phyloP scores from a whole-genome alignment of 257 asterid genomes.

The Nicotiana tabacum region DNA sequence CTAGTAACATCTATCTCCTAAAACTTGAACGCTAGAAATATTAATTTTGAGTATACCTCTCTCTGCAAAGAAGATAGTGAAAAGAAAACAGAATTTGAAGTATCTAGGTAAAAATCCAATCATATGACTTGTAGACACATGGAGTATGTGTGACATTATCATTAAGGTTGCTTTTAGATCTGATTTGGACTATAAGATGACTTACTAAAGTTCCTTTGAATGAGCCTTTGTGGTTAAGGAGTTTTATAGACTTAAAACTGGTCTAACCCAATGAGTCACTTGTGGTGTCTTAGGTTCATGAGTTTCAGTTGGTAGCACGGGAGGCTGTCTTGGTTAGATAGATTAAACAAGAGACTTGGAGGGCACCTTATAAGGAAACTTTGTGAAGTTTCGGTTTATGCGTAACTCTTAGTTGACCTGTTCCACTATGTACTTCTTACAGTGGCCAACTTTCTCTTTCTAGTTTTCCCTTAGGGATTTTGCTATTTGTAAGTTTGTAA shows the following conservation, averaged over 20 bases:
- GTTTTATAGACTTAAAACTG: neutral
- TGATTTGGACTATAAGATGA: neutral
- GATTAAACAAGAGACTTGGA: neutral
- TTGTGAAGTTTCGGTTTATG: neutral
- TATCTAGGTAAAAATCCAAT: neutral
- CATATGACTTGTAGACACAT: neutral
- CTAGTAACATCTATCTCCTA: neutral
- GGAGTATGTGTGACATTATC: neutral
- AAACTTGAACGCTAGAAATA: neutral
- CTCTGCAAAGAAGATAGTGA: neutral
- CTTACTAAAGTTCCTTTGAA: neutral
- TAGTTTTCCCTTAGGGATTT: neutral
- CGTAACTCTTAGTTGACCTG: neutral
- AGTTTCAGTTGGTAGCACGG: neutral
- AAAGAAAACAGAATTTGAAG: neutral
- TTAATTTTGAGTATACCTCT: neutral
- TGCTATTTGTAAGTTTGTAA: neutral
- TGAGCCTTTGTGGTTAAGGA: neutral
- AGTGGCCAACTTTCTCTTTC: neutral
- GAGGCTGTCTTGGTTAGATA: neutral
- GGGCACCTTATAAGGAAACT: neutral
- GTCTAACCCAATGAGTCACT: neutral
- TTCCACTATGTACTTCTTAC: neutral
- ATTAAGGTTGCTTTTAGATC: neutral
- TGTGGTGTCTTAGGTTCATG: neutral